A percentile compares a stretch with the other conserved stretches of the same genome.
These are phyloP conservation scores for Pistacia integerrima DNA, from an alignment of 345 rosid genomes.

Conservation along the genomic window DNA sequence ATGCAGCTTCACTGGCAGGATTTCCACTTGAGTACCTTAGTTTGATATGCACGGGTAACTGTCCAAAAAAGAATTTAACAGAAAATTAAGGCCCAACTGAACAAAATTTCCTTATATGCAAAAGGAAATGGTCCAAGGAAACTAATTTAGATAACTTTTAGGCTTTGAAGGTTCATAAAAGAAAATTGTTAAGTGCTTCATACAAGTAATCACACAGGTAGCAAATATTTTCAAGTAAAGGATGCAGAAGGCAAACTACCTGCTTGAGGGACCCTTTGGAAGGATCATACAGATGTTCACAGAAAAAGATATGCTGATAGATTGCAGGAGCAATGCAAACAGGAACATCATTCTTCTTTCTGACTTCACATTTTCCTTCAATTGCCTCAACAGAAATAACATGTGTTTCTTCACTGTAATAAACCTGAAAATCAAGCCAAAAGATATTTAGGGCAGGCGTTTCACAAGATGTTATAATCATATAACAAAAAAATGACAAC, in stretches of 20 bases:
- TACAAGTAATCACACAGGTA: not conserved
- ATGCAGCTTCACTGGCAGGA: constrained; percentile 43
- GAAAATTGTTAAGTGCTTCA: not conserved
- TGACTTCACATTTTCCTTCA: constrained; percentile 86
- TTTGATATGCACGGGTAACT: constrained; percentile 64
- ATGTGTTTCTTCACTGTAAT: constrained; percentile 60
- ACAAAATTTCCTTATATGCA: not conserved
- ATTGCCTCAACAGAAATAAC: constrained; percentile 40
- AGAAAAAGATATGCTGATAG: constrained; percentile 77
- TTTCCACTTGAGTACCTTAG: constrained; percentile 44
- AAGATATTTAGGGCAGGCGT: not conserved
- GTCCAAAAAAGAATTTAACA: constrained; percentile 23
- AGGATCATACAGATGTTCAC: constrained; percentile 77
- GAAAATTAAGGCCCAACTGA: constrained; percentile 10
- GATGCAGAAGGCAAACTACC: constrained; percentile 36
- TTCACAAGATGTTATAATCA: not conserved
- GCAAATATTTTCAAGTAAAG: not conserved
- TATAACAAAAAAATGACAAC: constrained; percentile 2
- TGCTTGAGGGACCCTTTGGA: constrained; percentile 67
- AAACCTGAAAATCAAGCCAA: constrained; percentile 54
- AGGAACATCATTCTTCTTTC: constrained; percentile 70
- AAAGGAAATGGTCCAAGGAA: not conserved
- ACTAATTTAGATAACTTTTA: not conserved
- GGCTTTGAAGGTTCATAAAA: not conserved
- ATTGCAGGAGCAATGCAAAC: constrained; percentile 40